A percentile compares a stretch with the other conserved stretches of the same genome.
These are phyloP conservation scores for Talaromyces wortmannii DNA, from an alignment of 495 filamentous ascomycete genomes.

Conservation along the genomic window DNA sequence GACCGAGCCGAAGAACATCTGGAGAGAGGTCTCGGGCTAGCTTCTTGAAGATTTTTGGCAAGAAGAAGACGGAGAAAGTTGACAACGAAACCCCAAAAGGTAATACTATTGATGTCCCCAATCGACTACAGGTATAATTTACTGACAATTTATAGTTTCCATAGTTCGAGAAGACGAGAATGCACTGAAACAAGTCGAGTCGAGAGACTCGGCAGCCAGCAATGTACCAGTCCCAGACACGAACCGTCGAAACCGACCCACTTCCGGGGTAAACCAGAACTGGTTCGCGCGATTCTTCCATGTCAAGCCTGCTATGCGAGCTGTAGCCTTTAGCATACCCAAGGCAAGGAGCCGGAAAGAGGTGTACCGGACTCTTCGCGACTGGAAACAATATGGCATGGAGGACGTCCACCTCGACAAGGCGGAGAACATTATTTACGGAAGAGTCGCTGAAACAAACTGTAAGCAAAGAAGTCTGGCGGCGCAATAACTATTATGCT, in stretches of 20 bases:
- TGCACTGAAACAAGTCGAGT: background rate
- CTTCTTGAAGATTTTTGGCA: slow-evolving; percentile 20
- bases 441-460: slow-evolving; percentile 65
- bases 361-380: slow-evolving; percentile 60
- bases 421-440: slow-evolving; percentile 64
- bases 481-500: background rate
- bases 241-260: background rate
- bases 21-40: slow-evolving; percentile 11
- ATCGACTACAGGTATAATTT: background rate
- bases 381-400: slow-evolving; percentile 78
- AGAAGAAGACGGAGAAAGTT: slow-evolving; percentile 10
- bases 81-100: slow-evolving; percentile 1
- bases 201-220: background rate
- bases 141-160: background rate
- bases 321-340: slow-evolving; percentile 66
- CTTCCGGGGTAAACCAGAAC: slow-evolving; percentile 39
- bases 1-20: background rate
- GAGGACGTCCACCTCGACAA: slow-evolving; percentile 69
- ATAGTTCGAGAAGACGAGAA: background rate
- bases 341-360: slow-evolving; percentile 67
- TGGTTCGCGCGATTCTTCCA: slow-evolving; percentile 86
- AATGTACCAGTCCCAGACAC: background rate
- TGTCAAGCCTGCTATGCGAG: slow-evolving; percentile 71
- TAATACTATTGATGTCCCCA: background rate
- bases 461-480: slow-evolving; percentile 47